Conservation (phyloP, 1,284 basidiomycete species). For the Rhodotorula mucilaginosa region DNA sequence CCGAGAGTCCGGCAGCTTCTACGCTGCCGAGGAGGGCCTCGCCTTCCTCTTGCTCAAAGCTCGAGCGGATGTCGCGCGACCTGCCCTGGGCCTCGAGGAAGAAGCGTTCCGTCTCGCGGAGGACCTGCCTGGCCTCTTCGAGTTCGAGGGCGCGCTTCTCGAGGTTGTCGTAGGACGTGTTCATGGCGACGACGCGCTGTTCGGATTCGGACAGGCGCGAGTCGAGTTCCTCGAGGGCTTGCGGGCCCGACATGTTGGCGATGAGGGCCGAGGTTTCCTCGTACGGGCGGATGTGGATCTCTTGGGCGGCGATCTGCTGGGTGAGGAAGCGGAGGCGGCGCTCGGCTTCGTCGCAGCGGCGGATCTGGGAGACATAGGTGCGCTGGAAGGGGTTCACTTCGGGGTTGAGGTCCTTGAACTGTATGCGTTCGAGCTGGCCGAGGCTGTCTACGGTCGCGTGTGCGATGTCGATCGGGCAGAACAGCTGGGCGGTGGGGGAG, state of each 20-base stretch:
- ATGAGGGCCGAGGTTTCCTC: constrained; percentile 61
- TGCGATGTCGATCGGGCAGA: constrained; percentile 94
- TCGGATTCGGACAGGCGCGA: constrained; percentile 86
- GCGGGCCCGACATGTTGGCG: constrained; percentile 83
- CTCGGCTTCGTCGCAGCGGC: constrained; percentile 63
- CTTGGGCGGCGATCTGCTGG: constrained; percentile 77
- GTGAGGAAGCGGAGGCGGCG: constrained; percentile 88
- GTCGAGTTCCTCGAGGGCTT: constrained; percentile 90
- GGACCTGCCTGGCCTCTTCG: constrained; percentile 86
- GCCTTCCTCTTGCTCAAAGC: constrained; percentile 72
- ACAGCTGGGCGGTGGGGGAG: constrained; percentile 67
- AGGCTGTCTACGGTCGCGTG: constrained; percentile 95
- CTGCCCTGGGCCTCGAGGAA: constrained; percentile 68
- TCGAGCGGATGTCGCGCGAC: constrained; percentile 74
- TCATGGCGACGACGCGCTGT: constrained; percentile 83
- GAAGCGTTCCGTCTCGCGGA: constrained; percentile 93
- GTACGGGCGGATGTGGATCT: constrained; percentile 63
- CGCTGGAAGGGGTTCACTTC: constrained; percentile 96
- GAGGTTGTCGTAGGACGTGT: constrained; percentile 84
- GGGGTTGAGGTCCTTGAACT: constrained; percentile 98
- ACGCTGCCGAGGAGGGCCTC: constrained; percentile 86
- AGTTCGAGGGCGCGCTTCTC: constrained; percentile 84
- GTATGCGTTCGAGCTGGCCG: constrained; percentile 90
- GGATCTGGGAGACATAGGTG: constrained; percentile 92
- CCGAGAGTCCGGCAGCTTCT: constrained; percentile 56